A percentile compares a stretch with the other conserved stretches of the same genome.
Conservation (phyloP, 495 filamentous ascomycete genomes). For the Neurospora sp. region DNA sequence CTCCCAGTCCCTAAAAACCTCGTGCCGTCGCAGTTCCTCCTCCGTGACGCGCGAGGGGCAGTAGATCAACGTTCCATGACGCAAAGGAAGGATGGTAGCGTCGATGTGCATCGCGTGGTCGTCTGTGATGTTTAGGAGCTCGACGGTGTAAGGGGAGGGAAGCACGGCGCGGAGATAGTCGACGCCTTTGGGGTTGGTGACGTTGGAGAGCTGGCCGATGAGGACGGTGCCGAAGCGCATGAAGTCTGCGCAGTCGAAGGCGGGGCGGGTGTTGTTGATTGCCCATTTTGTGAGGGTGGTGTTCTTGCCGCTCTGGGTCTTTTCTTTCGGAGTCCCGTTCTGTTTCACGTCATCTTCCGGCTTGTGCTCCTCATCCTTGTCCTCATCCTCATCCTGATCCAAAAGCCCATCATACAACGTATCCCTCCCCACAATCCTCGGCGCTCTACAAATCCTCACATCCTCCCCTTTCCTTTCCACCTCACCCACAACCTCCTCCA, state of each 20-base stretch:
- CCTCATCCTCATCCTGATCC: neutral
- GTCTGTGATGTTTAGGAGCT: neutral
- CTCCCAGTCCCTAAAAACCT: neutral
- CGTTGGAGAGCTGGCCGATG: neutral
- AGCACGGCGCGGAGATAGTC: neutral
- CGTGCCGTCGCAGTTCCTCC: neutral
- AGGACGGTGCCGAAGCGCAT: neutral
- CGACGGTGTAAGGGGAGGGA: neutral
- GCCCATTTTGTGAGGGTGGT: neutral
- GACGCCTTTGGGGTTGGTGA: constrained; percentile 1
- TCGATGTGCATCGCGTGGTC: constrained; percentile 1
- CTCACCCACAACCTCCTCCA: neutral
- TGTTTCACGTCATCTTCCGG: neutral
- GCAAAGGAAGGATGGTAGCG: neutral
- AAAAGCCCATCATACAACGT: neutral
- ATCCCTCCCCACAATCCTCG: neutral
- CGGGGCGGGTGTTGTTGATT: neutral
- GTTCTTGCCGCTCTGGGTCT: neutral
- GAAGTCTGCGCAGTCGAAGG: constrained; percentile 1
- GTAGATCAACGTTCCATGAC: neutral
- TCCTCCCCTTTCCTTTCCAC: neutral
- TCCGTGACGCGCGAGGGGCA: neutral
- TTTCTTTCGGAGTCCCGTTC: neutral
- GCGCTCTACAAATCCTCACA: neutral
- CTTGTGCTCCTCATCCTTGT: neutral